Evolutionary conservation across 2,329 filamentous ascomycete genomes (phyloP).

Genomic region (Fusarium sp.): DNA sequence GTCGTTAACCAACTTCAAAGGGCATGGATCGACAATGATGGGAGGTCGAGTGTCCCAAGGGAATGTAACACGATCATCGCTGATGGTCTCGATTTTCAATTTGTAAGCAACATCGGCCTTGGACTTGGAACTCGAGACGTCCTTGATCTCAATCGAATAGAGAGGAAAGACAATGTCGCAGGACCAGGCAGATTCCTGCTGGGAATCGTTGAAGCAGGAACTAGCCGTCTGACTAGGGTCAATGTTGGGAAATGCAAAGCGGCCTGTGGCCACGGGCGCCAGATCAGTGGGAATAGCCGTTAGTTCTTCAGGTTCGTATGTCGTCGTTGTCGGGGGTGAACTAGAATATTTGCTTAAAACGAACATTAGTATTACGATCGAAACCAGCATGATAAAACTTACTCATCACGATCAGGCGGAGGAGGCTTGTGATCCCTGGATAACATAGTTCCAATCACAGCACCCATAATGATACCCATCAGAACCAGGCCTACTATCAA

Average conservation of each 20-base stretch:
- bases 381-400: constrained; percentile 9
- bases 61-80: constrained; percentile 54
- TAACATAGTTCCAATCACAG: constrained; percentile 67
- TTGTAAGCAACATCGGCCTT: constrained; percentile 58
- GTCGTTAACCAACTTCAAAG: constrained; percentile 67
- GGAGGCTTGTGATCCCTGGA: constrained; percentile 33
- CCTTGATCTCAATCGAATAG: constrained; percentile 61
- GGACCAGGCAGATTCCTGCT: constrained; percentile 72
- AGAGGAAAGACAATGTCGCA: constrained; percentile 67
- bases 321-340: constrained; percentile 54
- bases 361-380: constrained; percentile 13
- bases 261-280: constrained; percentile 67
- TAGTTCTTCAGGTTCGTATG: constrained; percentile 66
- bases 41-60: constrained; percentile 71
- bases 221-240: constrained; percentile 64
- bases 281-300: constrained; percentile 66
- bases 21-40: constrained; percentile 55
- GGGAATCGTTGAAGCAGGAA: constrained; percentile 70
- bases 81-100: constrained; percentile 56
- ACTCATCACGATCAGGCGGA: constrained; percentile 25
- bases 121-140: constrained; percentile 39
- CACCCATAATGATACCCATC: constrained; percentile 69
- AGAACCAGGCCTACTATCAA: constrained; percentile 64
- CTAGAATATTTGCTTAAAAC: constrained; percentile 37
- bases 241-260: constrained; percentile 69